Base-by-base conservation (phyloP, 73 alveolate species). In the Breviolum minutum region DNA sequence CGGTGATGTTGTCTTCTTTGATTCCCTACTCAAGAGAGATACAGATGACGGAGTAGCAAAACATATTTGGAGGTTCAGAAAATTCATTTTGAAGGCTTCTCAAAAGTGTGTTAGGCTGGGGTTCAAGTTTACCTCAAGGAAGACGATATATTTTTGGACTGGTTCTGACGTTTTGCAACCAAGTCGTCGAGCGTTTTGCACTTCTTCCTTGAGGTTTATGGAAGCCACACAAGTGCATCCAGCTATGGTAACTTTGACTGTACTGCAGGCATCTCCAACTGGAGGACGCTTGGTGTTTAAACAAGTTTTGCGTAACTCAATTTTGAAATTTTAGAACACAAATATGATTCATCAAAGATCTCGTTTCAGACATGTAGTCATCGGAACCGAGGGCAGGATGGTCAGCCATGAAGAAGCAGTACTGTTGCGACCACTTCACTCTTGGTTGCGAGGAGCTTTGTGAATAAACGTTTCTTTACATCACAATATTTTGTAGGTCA, bases 181-280 rank as follows among this genome's bases (percentile, higher is more conserved):
- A 68, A 17, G 77, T 68, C 2, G 77, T 68, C 77, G 77, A 14
- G 2, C 77, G 77, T 17, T 68, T 22, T 22, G 24, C 24, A 17
- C 77, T 17, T 68, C 24, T 68, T 68, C 24, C 8, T n/a, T 9
- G 0, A 79, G 87, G 87, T 79, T 22, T 79, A 79, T 79, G 87
- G 87, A 27, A 27, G 12, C 63, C 87, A 79, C 29, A 2, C 60
- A 24, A 27, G 64, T 69, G 68, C 32, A 16, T 40, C 54, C 54
- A 66, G 32, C 92, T 61, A 83, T 61, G 76, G 73, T 60, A 83
- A n/a, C 92, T 83, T 20, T 83, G 92, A 83, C 32, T 83, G 92
- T n/a, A 61, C 92, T 62, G 92, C 92, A 8, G 92, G 92, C 26
- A 26, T 83, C 73, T 74, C 24, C 20, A 83, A 83, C 92, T 83